A percentile compares a stretch with the other conserved stretches of the same genome.
These are phyloP conservation scores for Amanita exitialis DNA, from an alignment of 768 basidiomycete species.

Conservation along the genomic window DNA sequence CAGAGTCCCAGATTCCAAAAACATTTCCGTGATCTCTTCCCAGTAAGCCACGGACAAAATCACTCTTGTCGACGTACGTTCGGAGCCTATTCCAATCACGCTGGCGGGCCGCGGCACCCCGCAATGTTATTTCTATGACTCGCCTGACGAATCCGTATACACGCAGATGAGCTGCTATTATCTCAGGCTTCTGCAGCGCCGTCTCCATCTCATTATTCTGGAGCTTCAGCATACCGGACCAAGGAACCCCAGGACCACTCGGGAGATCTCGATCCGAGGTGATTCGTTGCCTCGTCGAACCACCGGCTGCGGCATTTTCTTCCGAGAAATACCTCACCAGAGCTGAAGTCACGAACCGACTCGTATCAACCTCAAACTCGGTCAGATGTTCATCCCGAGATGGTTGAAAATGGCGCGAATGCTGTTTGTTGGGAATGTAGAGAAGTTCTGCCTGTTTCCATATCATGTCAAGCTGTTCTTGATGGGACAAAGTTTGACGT, in stretches of 20 bases:
- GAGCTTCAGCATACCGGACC: constrained; percentile 42
- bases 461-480: constrained; percentile 2
- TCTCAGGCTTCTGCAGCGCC: constrained; percentile 34
- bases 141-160: constrained; percentile 44
- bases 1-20: constrained; percentile 60
- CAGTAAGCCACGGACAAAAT: constrained; percentile 41
- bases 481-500: not conserved
- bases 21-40: constrained; percentile 56
- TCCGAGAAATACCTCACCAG: constrained; percentile 35
- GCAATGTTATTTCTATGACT: constrained; percentile 14
- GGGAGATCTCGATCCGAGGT: not conserved
- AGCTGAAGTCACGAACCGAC: constrained; percentile 42
- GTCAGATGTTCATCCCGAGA: constrained; percentile 21
- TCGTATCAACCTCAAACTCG: constrained; percentile 50
- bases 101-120: not conserved
- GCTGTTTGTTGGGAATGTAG: not conserved
- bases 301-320: constrained; percentile 13
- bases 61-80: constrained; percentile 26
- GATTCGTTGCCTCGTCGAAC: constrained; percentile 8
- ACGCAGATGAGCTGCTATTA: constrained; percentile 41
- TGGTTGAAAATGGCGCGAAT: not conserved
- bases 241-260: constrained; percentile 18
- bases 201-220: constrained; percentile 49
- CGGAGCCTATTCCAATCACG: constrained; percentile 10
- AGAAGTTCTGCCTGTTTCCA: constrained; percentile 4